Percentiles rank a stretch among this genome's conserved stretches.
Evolutionary conservation across 2,329 filamentous ascomycete genomes (phyloP).

Genomic region (Pestalotiopsis sp.): DNA sequence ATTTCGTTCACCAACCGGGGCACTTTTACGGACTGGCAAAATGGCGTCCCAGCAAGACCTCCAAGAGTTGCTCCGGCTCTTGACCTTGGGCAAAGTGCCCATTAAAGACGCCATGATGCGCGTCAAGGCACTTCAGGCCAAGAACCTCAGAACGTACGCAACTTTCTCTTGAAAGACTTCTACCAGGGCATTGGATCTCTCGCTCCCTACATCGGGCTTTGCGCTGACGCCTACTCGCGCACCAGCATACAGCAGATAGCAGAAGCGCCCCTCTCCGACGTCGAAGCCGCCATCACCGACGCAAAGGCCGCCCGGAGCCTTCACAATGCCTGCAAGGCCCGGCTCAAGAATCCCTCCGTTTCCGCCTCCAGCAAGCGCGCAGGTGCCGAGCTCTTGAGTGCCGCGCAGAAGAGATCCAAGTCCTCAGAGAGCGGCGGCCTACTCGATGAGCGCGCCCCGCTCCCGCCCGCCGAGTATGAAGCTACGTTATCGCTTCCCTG

Average conservation of each 20-base stretch:
- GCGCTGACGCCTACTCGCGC: not conserved
- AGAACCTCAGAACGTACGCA: constrained; percentile 56
- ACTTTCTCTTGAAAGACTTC: constrained; percentile 12
- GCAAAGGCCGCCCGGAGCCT: constrained; percentile 51
- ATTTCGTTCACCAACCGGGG: not conserved
- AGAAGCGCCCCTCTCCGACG: constrained; percentile 43
- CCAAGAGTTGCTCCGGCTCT: constrained; percentile 61
- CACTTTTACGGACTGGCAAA: not conserved
- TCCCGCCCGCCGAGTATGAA: constrained; percentile 62
- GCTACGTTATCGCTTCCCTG: constrained; percentile 62
- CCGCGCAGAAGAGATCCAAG: constrained; percentile 35
- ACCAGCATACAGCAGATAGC: constrained; percentile 58
- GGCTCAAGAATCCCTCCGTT: constrained; percentile 41
- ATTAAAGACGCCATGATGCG: constrained; percentile 61
- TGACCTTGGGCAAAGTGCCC: constrained; percentile 59
- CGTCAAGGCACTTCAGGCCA: constrained; percentile 57
- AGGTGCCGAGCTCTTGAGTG: constrained; percentile 22
- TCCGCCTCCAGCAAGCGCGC: constrained; percentile 32
- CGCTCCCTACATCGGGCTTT: too few relatives aligned
- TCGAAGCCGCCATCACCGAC: constrained; percentile 50
- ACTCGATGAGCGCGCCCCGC: constrained; percentile 30
- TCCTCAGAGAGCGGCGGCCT: constrained; percentile 24
- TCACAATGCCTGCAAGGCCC: constrained; percentile 56
- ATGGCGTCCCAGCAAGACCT: constrained; percentile 62
- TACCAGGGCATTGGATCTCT: not conserved